Conservation (phyloP, 805 yeast species). For the Yarrowia sp. region DNA sequence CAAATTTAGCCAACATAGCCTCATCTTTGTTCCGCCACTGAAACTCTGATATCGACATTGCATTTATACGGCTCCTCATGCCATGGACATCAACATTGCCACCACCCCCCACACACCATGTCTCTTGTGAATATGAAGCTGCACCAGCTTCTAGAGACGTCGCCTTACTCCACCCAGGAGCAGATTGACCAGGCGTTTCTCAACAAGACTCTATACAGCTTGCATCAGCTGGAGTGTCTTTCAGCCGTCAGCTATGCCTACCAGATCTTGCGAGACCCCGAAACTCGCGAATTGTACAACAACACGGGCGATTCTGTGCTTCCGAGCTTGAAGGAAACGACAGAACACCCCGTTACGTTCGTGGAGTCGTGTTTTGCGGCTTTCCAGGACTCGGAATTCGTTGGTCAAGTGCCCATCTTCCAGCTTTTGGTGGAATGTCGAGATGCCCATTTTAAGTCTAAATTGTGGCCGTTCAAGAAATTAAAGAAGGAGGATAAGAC, state of each 20-base stretch:
- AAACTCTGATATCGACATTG: constrained; percentile 24
- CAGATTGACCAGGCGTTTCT: constrained; percentile 35
- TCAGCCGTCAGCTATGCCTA: constrained; percentile 29
- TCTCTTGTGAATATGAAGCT: constrained; percentile 21
- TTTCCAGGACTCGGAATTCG: constrained; percentile 19
- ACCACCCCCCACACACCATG: background rate
- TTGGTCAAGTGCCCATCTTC: constrained; percentile 24
- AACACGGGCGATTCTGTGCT: constrained; percentile 25
- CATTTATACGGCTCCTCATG: background rate
- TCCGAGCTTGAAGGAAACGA: background rate
- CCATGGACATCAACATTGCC: background rate
- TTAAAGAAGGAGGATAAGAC: background rate
- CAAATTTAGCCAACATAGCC: no score
- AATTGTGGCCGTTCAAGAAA: constrained; percentile 18
- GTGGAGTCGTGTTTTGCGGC: constrained; percentile 26
- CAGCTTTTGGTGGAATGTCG: constrained; percentile 6
- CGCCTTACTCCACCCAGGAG: constrained; percentile 31
- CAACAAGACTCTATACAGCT: background rate
- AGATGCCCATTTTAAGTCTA: constrained; percentile 4
- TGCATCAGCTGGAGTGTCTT: constrained; percentile 18
- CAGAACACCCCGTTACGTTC: constrained; percentile 8
- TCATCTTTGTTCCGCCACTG: no score
- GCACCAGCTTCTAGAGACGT: constrained; percentile 28
- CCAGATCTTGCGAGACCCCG: constrained; percentile 23
- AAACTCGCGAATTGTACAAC: constrained; percentile 22